Evolutionary conservation across 371 early-diverging fungal species (phyloP).

Genomic region (Apophysomyces trapeziformis): DNA sequence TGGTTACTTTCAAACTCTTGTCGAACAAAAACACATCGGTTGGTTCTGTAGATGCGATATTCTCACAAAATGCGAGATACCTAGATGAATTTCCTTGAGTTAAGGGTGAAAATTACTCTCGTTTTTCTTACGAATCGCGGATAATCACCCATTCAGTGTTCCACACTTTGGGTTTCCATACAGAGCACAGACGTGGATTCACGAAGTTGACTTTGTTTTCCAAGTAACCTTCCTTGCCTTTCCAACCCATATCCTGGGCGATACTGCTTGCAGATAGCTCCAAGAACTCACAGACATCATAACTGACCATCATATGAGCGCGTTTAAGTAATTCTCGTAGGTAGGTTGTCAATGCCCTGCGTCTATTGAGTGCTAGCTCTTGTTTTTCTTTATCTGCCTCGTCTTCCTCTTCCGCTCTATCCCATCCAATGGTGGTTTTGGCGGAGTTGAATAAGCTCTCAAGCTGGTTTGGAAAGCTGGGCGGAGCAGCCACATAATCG

Average conservation of each 20-base stretch:
- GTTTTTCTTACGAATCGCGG: slow-evolving; percentile 68
- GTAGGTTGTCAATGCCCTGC: slow-evolving; percentile 67
- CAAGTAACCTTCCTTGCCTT: slow-evolving; percentile 83
- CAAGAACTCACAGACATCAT: slow-evolving; percentile 82
- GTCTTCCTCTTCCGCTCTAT: slow-evolving; percentile 27
- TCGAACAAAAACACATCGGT: slow-evolving; percentile 78
- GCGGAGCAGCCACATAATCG: slow-evolving; percentile 45
- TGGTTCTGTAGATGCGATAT: slow-evolving; percentile 57
- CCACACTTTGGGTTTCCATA: slow-evolving; percentile 53
- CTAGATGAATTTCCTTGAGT: slow-evolving; percentile 16
- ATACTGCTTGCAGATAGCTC: slow-evolving; percentile 79
- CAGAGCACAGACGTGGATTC: slow-evolving; percentile 40
- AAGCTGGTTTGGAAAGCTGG: slow-evolving; percentile 52
- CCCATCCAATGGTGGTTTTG: slow-evolving; percentile 38
- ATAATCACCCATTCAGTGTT: slow-evolving; percentile 74
- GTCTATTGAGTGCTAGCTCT: slow-evolving; percentile 52
- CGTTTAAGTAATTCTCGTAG: slow-evolving; percentile 59
- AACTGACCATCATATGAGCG: slow-evolving; percentile 66
- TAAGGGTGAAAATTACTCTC: not conserved
- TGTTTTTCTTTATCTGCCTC: slow-evolving; percentile 17
- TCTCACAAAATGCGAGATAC: slow-evolving; percentile 63
- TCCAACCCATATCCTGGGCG: slow-evolving; percentile 84
- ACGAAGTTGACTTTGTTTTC: slow-evolving; percentile 58
- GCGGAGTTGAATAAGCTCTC: slow-evolving; percentile 46
- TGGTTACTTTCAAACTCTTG: slow-evolving; percentile 56